Conservation (phyloP, 225 moss, liverwort and hornwort genomes). For the Sphagnum contortum region DNA sequence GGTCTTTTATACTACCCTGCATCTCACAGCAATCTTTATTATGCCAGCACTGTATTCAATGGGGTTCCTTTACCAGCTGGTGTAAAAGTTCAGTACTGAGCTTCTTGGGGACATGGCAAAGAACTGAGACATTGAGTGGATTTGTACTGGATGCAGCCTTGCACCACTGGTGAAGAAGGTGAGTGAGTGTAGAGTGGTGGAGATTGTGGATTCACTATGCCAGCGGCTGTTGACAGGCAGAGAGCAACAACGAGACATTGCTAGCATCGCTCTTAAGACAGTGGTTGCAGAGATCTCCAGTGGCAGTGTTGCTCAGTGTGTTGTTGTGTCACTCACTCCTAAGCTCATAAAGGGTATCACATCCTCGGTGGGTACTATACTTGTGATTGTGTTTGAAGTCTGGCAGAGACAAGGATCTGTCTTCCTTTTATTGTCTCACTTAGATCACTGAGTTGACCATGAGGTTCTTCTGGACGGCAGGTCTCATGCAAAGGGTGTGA, state of each 20-base stretch:
- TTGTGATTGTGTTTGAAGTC: too few species aligned
- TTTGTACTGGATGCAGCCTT: slow-evolving; percentile 52
- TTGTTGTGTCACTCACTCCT: slow-evolving; percentile 88
- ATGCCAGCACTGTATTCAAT: too few species aligned
- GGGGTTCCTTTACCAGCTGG: too few species aligned
- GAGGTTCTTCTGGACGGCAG: too few species aligned
- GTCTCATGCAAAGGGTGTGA: background rate
- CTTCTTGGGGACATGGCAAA: too few species aligned
- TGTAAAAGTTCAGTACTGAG: too few species aligned
- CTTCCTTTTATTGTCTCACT: background rate
- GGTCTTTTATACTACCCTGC: too few species aligned
- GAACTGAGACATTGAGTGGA: background rate
- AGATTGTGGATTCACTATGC: slow-evolving; percentile 86
- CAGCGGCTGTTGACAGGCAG: slow-evolving; percentile 84
- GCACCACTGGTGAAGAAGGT: slow-evolving; percentile 99
- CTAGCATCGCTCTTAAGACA: slow-evolving; percentile 97
- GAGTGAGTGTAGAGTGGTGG: slow-evolving; percentile 87
- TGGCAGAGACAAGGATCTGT: background rate
- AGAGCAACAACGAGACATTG: slow-evolving; percentile 98
- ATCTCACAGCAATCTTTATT: too few species aligned
- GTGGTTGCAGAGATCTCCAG: slow-evolving; percentile 95
- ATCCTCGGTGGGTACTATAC: slow-evolving; percentile 44
- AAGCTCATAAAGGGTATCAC: slow-evolving; percentile 98
- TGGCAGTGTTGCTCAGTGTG: slow-evolving; percentile 84
- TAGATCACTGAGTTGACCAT: too few species aligned